phyloP scores from a whole-genome alignment of 352 stramenopile species.

The Thraustochytrium striatum region DNA sequence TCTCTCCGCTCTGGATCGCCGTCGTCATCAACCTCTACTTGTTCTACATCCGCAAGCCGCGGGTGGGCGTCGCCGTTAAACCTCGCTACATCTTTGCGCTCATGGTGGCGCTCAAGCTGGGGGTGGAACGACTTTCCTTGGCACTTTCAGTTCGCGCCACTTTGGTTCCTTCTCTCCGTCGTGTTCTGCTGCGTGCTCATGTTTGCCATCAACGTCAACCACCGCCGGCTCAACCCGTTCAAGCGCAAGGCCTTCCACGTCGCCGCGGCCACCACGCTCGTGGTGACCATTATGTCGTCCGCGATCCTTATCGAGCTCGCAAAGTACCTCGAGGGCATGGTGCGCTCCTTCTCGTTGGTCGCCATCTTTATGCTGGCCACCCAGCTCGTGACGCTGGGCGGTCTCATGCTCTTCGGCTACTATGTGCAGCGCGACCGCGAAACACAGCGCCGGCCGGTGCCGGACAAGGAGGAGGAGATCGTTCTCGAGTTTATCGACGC shows the following conservation, averaged over 20 bases:
- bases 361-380: not conserved
- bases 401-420: not conserved
- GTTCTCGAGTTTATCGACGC: not conserved
- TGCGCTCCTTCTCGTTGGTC: not conserved
- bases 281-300: not conserved
- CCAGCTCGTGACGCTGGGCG: not conserved
- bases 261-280: not conserved
- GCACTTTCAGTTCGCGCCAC: not conserved
- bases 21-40: not conserved
- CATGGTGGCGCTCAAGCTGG: not conserved
- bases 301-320: not conserved
- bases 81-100: not conserved
- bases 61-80: conserved; percentile 1
- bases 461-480: not conserved
- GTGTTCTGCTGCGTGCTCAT: conserved; percentile 1
- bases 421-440: not conserved
- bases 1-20: not conserved
- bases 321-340: not conserved
- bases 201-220: not conserved
- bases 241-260: conserved; percentile 1
- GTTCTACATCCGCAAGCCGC: not conserved
- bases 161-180: conserved; percentile 1
- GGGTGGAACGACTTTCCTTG: not conserved
- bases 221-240: not conserved
- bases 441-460: not conserved